A percentile compares a stretch with the other conserved stretches of the same genome.
Conservation (phyloP, 2,329 filamentous ascomycete species). For the Ascosphaera apis region DNA sequence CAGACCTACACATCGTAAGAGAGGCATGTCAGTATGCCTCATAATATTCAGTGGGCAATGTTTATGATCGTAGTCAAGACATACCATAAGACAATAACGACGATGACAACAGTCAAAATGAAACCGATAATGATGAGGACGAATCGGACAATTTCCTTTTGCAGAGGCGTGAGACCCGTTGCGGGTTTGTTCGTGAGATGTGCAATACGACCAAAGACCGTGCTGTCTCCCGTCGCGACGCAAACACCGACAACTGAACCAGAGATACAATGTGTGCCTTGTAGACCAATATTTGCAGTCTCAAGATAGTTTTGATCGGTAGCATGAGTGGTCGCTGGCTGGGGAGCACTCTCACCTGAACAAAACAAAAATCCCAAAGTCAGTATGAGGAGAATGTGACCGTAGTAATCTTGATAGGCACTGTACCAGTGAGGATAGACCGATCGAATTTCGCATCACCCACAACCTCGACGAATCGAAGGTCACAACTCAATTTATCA, state of each 20-base stretch:
- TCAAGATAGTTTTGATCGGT: conserved; percentile 56
- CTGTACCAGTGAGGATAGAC: conserved; percentile 42
- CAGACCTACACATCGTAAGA: conserved; percentile 27
- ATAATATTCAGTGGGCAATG: background rate
- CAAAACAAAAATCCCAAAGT: too few relatives aligned
- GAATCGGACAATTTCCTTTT: conserved; percentile 51
- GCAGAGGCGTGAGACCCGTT: conserved; percentile 42
- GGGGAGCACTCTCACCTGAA: conserved; percentile 39
- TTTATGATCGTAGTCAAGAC: conserved; percentile 1
- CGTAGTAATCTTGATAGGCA: background rate
- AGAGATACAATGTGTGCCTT: conserved; percentile 56
- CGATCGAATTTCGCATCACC: conserved; percentile 50
- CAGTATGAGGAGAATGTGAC: too few relatives aligned
- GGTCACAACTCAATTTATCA: conserved; percentile 50
- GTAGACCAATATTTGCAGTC: conserved; percentile 50
- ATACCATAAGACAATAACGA: conserved; percentile 37
- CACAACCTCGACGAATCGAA: conserved; percentile 45
- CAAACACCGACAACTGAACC: conserved; percentile 44
- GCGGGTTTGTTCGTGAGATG: conserved; percentile 48
- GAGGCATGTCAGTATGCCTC: too few relatives aligned
- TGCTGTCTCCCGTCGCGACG: conserved; percentile 47
- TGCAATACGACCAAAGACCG: conserved; percentile 55
- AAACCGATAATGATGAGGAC: conserved; percentile 44
- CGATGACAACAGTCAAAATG: conserved; percentile 38
- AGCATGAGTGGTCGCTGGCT: conserved; percentile 39